phyloP scores from a whole-genome alignment of 139 green algal genomes.

The Parachlorella kessleri region DNA sequence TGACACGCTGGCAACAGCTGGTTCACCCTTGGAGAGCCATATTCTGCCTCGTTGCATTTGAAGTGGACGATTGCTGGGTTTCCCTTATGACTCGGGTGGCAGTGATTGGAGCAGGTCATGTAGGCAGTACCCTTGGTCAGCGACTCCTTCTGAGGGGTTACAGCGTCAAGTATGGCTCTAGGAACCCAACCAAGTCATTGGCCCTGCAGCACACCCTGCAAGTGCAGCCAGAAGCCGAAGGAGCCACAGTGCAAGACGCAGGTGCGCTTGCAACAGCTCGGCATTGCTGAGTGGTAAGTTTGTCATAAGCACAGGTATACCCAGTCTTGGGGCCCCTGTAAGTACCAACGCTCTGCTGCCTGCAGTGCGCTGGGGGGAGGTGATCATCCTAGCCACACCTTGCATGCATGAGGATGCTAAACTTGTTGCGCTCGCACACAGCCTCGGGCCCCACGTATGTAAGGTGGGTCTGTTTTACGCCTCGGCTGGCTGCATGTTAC shows the following conservation, averaged over 20 bases:
- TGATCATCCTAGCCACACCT: slow-evolving; percentile 19
- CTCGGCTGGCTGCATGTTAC: background rate
- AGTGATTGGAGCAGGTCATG: slow-evolving; percentile 26
- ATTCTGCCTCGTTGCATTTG: too few relatives aligned
- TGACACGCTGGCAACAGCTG: background rate
- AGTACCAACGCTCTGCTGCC: too few relatives aligned
- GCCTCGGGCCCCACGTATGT: background rate
- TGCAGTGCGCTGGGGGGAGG: slow-evolving; percentile 4
- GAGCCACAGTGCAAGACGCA: background rate
- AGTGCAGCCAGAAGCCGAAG: background rate
- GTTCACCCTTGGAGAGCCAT: background rate
- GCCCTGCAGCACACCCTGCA: background rate
- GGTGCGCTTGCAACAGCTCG: too few relatives aligned
- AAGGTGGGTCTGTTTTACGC: background rate
- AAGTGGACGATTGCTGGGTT: background rate
- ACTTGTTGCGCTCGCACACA: background rate
- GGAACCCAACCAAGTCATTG: background rate
- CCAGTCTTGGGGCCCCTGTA: too few relatives aligned
- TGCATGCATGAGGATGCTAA: background rate
- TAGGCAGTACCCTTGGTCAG: slow-evolving; percentile 23
- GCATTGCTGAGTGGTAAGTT: too few relatives aligned
- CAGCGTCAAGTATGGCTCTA: background rate
- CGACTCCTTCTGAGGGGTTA: background rate
- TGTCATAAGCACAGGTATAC: too few relatives aligned
- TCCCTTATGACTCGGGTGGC: background rate